Percentiles rank a stretch among this genome's conserved stretches.
These are phyloP conservation scores for Globisporangium irregulare DNA, from an alignment of 352 stramenopile species.

Conservation along the genomic window DNA sequence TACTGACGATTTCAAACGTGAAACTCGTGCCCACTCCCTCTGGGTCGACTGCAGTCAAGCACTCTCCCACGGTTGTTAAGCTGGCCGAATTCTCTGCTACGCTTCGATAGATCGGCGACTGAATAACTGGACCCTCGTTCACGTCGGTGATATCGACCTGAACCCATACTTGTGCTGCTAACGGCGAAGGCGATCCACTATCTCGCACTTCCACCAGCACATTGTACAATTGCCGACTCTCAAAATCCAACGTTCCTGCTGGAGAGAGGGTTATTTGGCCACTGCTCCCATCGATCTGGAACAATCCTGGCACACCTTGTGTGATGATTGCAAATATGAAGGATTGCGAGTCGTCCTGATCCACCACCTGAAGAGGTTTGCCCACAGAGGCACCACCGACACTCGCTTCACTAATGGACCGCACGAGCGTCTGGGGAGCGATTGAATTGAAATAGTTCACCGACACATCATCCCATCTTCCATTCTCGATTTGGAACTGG, in stretches of 20 bases:
- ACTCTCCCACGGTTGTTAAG: not conserved
- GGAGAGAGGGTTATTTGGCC: slow-evolving; percentile 9
- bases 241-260: slow-evolving; percentile 6
- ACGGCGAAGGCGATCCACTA: not conserved
- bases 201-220: slow-evolving; percentile 14
- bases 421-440: not conserved
- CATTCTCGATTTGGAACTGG: slow-evolving; percentile 7
- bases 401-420: slow-evolving; percentile 4
- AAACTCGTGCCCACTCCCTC: slow-evolving; percentile 1
- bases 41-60: not conserved
- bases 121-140: slow-evolving; percentile 7
- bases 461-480: slow-evolving; percentile 6
- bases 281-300: not conserved
- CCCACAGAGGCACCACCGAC: not conserved
- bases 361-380: slow-evolving; percentile 5
- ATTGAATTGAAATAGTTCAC: not conserved
- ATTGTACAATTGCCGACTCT: slow-evolving; percentile 2
- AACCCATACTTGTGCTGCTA: slow-evolving; percentile 9
- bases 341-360: slow-evolving; percentile 4
- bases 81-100: slow-evolving; percentile 4
- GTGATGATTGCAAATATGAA: slow-evolving; percentile 1
- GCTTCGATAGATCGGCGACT: slow-evolving; percentile 9
- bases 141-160: slow-evolving; percentile 4
- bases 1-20: slow-evolving; percentile 10
- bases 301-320: slow-evolving; percentile 2